Evolutionary conservation across 352 stramenopile species (phyloP).

Genomic region (Pythium plurisporium): DNA sequence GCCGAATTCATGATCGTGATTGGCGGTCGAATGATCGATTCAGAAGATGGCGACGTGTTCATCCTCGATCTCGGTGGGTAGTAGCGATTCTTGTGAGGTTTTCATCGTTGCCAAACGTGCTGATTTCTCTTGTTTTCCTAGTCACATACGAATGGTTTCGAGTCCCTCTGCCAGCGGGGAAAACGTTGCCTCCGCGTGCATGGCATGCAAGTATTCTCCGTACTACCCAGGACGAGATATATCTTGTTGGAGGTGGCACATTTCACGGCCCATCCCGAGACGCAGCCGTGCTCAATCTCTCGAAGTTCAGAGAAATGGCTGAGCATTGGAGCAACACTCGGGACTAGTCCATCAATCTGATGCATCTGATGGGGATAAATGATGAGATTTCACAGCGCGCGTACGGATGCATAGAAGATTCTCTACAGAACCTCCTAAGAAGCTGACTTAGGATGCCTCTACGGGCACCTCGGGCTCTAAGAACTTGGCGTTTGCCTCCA

Average conservation of each 20-base stretch:
- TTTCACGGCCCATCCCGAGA: slow-evolving; percentile 54
- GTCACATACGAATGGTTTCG: slow-evolving; percentile 36
- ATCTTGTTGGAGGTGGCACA: slow-evolving; percentile 55
- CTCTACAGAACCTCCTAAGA: too few species aligned
- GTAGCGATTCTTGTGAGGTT: not conserved
- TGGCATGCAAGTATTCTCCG: slow-evolving; percentile 63
- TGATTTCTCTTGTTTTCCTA: not conserved
- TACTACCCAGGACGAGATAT: slow-evolving; percentile 28
- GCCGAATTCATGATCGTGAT: slow-evolving; percentile 53
- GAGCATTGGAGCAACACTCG: too few species aligned
- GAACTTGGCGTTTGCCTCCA: slow-evolving; percentile 19
- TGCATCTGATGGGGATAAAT: too few species aligned
- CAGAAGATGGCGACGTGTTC: slow-evolving; percentile 44
- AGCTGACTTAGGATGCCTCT: slow-evolving; percentile 22
- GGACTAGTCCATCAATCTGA: too few species aligned
- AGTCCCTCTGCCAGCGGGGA: slow-evolving; percentile 32
- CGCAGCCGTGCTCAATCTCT: slow-evolving; percentile 44
- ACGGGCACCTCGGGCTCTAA: slow-evolving; percentile 17
- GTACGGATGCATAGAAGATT: too few species aligned
- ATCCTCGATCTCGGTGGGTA: slow-evolving; percentile 43
- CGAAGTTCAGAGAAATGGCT: slow-evolving; percentile 19
- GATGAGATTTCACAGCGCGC: too few species aligned
- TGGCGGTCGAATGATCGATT: slow-evolving; percentile 44
- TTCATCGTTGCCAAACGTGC: not conserved
- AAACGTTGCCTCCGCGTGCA: slow-evolving; percentile 35